Conservation (phyloP, 169 alveolate genomes). For the Blepharisma undulans region DNA sequence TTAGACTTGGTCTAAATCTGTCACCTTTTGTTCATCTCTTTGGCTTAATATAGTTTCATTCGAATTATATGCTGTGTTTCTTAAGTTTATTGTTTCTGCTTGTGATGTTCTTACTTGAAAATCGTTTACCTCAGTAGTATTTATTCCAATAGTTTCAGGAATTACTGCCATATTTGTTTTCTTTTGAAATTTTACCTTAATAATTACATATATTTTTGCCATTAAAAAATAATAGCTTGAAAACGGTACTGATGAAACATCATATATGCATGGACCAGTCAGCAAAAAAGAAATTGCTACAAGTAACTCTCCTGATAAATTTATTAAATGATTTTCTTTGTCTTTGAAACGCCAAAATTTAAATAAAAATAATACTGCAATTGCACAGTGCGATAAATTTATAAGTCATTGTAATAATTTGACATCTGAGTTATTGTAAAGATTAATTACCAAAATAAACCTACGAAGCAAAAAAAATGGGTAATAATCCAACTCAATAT, state of each 20-base stretch:
- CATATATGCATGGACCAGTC: background rate
- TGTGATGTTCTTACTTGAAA: background rate
- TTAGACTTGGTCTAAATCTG: background rate
- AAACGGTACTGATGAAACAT: background rate
- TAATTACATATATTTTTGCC: background rate
- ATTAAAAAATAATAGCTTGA: background rate
- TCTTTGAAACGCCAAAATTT: background rate
- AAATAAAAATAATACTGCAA: background rate
- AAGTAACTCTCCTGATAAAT: background rate
- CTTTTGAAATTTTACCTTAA: background rate
- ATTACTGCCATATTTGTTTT: background rate
- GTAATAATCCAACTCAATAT: background rate
- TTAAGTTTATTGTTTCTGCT: background rate
- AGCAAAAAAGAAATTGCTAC: background rate
- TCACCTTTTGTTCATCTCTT: background rate
- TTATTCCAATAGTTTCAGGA: background rate
- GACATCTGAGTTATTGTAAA: background rate
- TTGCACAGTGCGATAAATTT: background rate
- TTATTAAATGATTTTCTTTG: background rate
- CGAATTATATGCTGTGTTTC: background rate
- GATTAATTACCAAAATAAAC: background rate
- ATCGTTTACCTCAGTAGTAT: background rate
- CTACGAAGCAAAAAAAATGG: background rate
- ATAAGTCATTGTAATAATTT: background rate
- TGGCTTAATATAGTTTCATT: background rate